Evolutionary conservation across 139 green algal species (phyloP), one percentile per base, ranked within the genome.

Genomic region (Haematococcus lacustris): DNA sequence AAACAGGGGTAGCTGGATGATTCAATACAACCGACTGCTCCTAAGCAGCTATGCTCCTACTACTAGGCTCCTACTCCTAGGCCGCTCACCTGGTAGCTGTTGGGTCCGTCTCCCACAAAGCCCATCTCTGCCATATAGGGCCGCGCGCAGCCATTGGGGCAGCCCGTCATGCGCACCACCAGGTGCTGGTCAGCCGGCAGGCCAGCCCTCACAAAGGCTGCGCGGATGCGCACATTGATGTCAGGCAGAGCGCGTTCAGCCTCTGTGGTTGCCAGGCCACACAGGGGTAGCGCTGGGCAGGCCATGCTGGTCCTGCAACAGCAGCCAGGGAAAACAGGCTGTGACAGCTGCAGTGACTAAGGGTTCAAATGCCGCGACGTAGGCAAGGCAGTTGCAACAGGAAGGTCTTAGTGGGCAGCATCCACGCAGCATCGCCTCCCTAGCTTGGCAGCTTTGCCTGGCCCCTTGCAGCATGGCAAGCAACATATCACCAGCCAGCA

Each of bases 121-220:
- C 93, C 96, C 13, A 99, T 78, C 88, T 99, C 96, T 25, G 95
- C 96, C 91, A 97, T 98, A 87, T 99, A 99, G 0, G 96, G 96
- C 61, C 96, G 80, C 17, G 94, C 90, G 84, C 96, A 99, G 62
- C 96, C 96, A 78, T 99, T 99, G 76, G 96, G 96, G 89, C 96
- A 99, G 66, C 96, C 95, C 40, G 96, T 99, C 92, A 99, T 98
- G 74, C 96, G 89, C 72, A 98, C 80, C 25, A 96, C 84, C 61
- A 98, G 78, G 32, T 79, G 63, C 75, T 96, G 86, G 25, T 81
- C 73, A 23, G 73, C 61, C 23, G 76, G 64, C 51, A 97, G 74
- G 59, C 88, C 89, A 34, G 96, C 75, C 74, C 83, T 87, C 40
- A 81, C 78, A 73, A 97, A 74, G 13, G 94, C 50, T 9, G 76